Percentiles rank a stretch among this genome's conserved stretches.
These are phyloP conservation scores for Delonix regia DNA, from an alignment of 306 rosid genomes.

Conservation along the genomic window DNA sequence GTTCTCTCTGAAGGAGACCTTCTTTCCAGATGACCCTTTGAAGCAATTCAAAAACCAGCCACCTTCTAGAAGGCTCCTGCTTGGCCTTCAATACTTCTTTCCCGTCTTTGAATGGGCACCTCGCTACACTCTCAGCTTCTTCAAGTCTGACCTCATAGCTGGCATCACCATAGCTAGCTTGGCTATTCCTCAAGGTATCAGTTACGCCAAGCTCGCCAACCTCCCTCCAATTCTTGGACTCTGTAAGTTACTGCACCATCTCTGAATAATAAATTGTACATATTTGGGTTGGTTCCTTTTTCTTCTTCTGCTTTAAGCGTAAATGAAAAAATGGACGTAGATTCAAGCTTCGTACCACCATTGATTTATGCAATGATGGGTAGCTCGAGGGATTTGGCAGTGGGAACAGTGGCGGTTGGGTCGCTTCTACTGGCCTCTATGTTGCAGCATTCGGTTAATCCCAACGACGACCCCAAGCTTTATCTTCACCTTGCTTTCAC, in stretches of 20 bases:
- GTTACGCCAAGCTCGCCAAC: slow-evolving; percentile 92
- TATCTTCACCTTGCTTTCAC: slow-evolving; percentile 93
- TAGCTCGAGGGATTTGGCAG: slow-evolving; percentile 58
- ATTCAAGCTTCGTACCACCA: slow-evolving; percentile 58
- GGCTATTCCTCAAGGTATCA: slow-evolving; percentile 96
- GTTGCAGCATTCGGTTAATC: slow-evolving; percentile 40
- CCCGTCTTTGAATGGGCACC: slow-evolving; percentile 87
- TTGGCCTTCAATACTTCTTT: slow-evolving; percentile 67
- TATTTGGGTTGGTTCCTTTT: neutral
- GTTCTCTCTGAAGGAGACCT: slow-evolving; percentile 68
- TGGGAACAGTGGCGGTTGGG: slow-evolving; percentile 58
- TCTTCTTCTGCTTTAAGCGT: neutral
- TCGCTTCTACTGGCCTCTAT: slow-evolving; percentile 52
- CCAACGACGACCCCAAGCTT: slow-evolving; percentile 59
- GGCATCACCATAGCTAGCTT: slow-evolving; percentile 98
- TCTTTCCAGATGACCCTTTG: slow-evolving; percentile 92
- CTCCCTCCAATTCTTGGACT: slow-evolving; percentile 94
- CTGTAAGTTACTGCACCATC: slow-evolving; percentile 45
- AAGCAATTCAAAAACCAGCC: slow-evolving; percentile 83
- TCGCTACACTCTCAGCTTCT: slow-evolving; percentile 49
- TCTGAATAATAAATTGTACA: too few relatives aligned
- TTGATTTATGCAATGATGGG: slow-evolving; percentile 59
- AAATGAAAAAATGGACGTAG: slow-evolving; percentile 29
- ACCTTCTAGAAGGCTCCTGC: slow-evolving; percentile 43
- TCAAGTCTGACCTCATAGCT: slow-evolving; percentile 74